Conservation (phyloP, 129 eudicot species). For the Pulicaria dysenterica region DNA sequence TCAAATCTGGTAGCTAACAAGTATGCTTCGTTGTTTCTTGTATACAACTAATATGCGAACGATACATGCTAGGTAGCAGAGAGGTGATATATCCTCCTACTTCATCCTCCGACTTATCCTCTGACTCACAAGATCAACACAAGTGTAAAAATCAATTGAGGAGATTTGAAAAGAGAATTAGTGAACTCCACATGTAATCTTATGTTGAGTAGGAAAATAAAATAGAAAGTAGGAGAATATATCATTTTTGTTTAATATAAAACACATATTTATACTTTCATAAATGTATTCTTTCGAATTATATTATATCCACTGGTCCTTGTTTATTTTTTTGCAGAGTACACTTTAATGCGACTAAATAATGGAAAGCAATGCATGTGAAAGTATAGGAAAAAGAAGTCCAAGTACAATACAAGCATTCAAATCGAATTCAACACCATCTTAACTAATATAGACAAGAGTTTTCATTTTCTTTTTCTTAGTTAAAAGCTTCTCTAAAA, state of each 20-base stretch:
- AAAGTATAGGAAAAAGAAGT: slow-evolving; percentile 28
- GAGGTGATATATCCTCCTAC: too few species aligned
- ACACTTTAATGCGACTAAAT: slow-evolving; percentile 18
- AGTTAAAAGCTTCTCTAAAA: background rate
- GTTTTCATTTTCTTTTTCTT: background rate
- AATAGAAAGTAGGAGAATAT: background rate
- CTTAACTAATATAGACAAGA: background rate
- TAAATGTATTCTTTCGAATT: background rate
- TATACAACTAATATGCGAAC: too few species aligned
- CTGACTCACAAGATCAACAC: too few species aligned
- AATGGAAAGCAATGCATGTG: slow-evolving; percentile 37
- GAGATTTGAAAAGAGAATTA: too few species aligned
- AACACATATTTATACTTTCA: background rate
- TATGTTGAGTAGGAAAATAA: too few species aligned
- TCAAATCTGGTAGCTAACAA: too few species aligned
- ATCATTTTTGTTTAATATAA: background rate
- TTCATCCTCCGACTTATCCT: too few species aligned
- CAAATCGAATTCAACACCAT: slow-evolving; percentile 34
- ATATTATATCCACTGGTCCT: slow-evolving; percentile 10
- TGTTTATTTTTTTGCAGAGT: background rate
- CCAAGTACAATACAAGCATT: slow-evolving; percentile 39
- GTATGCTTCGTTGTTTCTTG: too few species aligned
- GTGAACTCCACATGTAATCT: too few species aligned
- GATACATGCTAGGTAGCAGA: too few species aligned
- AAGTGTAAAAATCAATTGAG: too few species aligned